Evolutionary conservation across 2,329 filamentous ascomycete genomes (phyloP).

Genomic region (Lecanicillium sp.): DNA sequence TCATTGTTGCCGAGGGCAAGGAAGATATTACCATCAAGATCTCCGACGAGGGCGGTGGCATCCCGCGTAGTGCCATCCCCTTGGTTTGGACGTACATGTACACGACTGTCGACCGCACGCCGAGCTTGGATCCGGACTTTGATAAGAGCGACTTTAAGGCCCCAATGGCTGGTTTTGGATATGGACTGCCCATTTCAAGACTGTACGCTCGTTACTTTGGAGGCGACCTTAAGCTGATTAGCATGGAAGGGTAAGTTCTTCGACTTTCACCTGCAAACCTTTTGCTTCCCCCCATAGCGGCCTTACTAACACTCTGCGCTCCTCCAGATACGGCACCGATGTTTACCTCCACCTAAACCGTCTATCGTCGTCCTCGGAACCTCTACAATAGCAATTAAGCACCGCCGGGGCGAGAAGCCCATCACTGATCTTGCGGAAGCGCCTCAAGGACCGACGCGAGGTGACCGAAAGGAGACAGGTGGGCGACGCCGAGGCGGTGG

Average conservation of each 20-base stretch:
- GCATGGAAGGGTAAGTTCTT: constrained; percentile 86
- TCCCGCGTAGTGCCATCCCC: constrained; percentile 85
- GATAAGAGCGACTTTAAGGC: constrained; percentile 99
- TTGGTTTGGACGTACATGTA: constrained; percentile 99
- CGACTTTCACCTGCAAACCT: constrained; percentile 6
- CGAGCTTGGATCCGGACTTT: constrained; percentile 91
- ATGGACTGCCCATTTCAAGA: constrained; percentile 87
- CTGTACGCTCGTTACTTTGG: constrained; percentile 97
- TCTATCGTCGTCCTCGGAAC: constrained; percentile 89
- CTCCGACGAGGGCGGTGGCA: constrained; percentile 92
- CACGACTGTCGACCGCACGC: constrained; percentile 93
- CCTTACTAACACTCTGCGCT: constrained; percentile 15
- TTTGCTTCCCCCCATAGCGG: constrained; percentile 1
- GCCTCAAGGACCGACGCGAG: constrained; percentile 58
- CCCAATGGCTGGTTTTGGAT: constrained; percentile 98
- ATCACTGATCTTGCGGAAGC: constrained; percentile 47
- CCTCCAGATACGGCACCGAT: constrained; percentile 82
- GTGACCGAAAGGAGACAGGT: constrained; percentile 84
- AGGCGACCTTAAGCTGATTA: constrained; percentile 93
- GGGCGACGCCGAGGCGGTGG: constrained; percentile 73
- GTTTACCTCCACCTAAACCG: constrained; percentile 97
- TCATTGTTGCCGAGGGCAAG: constrained; percentile 94
- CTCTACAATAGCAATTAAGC: constrained; percentile 84
- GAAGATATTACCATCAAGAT: constrained; percentile 99
- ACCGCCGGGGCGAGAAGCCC: constrained; percentile 24